phyloP scores from a whole-genome alignment of 2,329 filamentous ascomycete species.

The Neoscytalidium dimidiatum region DNA sequence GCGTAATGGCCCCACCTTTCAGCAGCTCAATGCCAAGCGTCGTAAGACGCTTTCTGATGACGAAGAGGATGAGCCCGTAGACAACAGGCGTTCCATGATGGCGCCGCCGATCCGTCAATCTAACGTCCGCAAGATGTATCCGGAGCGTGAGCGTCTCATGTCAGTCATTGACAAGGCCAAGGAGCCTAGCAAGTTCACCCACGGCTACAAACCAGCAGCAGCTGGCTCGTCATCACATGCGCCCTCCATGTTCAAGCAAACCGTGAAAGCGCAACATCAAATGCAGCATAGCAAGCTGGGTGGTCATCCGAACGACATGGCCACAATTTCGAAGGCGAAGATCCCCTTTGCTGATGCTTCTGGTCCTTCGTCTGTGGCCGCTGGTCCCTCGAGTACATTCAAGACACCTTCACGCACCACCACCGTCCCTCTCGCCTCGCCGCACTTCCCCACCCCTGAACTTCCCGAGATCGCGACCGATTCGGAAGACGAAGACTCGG shows the following conservation, averaged over 20 bases:
- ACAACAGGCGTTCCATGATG: slow-evolving; percentile 68
- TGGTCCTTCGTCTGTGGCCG: slow-evolving; percentile 39
- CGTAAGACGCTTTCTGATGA: slow-evolving; percentile 70
- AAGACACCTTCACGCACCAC: slow-evolving; percentile 65
- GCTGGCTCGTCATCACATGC: slow-evolving; percentile 49
- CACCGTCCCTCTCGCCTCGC: slow-evolving; percentile 72
- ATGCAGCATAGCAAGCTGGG: slow-evolving; percentile 63
- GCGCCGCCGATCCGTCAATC: slow-evolving; percentile 85
- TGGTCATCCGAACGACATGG: slow-evolving; percentile 75
- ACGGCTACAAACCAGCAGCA: slow-evolving; percentile 63
- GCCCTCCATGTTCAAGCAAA: slow-evolving; percentile 62
- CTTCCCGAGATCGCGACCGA: slow-evolving; percentile 95
- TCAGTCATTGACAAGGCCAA: slow-evolving; percentile 22
- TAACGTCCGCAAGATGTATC: slow-evolving; percentile 66
- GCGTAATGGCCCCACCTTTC: slow-evolving; percentile 50
- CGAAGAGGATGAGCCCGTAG: slow-evolving; percentile 60
- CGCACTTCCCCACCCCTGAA: slow-evolving; percentile 85
- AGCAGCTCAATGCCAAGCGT: slow-evolving; percentile 75
- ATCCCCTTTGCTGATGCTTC: slow-evolving; percentile 82
- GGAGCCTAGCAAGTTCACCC: slow-evolving; percentile 63
- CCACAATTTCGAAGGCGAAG: slow-evolving; percentile 82
- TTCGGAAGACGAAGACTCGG: slow-evolving; percentile 76
- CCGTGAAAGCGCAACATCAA: slow-evolving; percentile 67
- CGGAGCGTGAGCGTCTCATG: slow-evolving; percentile 15
- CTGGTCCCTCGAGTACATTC: slow-evolving; percentile 42